Evolutionary conservation across 164 flowering plant species (phyloP).

Genomic region (Magnolia sinica): DNA sequence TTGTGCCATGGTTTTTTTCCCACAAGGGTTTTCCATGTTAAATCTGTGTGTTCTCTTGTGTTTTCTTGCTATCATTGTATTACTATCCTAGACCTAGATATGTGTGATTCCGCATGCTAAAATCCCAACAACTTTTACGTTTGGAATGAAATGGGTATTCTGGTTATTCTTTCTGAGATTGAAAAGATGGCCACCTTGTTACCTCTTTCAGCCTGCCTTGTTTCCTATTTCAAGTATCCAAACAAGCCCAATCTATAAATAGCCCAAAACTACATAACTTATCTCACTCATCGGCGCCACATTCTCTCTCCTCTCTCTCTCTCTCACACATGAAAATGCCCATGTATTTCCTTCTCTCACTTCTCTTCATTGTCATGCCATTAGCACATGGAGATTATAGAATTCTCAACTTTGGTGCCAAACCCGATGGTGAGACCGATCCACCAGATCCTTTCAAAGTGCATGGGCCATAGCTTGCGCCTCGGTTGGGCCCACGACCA

Average conservation of each 20-base stretch:
- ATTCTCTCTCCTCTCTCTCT: not conserved
- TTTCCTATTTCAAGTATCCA: not conserved
- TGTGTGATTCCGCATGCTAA: no score
- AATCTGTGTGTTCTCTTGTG: no score
- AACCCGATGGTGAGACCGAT: conserved; percentile 28
- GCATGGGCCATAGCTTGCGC: conserved; percentile 36
- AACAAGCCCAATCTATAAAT: not conserved
- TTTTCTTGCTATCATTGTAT: no score
- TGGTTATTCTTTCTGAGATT: no score
- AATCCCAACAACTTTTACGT: no score
- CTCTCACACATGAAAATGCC: conserved; percentile 7
- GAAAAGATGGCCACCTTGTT: no score
- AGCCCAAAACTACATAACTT: not conserved
- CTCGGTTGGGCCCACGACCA: conserved; percentile 1
- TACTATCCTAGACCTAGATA: no score
- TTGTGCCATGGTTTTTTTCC: no score
- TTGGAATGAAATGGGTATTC: no score
- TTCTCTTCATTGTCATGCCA: conserved; percentile 3
- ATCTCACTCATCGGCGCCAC: not conserved
- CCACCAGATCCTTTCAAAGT: conserved; percentile 20
- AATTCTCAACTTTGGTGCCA: conserved; percentile 27
- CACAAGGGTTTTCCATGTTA: no score
- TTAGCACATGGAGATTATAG: conserved; percentile 12
- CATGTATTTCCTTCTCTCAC: not conserved
- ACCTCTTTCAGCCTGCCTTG: not conserved